phyloP scores from a whole-genome alignment of 2,329 filamentous ascomycete species.

The Monosporascus sp. region DNA sequence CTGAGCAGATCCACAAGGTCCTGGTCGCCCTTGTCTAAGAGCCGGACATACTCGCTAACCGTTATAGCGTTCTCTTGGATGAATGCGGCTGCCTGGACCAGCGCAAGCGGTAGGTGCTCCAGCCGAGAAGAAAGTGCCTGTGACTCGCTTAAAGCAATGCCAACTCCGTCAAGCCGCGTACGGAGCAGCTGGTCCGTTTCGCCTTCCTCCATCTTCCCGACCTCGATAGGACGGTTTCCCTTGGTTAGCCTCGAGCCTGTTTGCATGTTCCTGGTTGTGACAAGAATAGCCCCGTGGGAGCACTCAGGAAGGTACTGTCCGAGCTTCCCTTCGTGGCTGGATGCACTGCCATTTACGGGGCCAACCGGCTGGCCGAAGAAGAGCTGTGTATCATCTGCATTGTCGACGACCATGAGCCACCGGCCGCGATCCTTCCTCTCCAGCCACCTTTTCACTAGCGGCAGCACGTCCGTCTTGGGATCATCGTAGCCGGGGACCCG shows the following conservation, averaged over 20 bases:
- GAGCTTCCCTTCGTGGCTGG: too few species aligned
- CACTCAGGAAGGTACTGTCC: too few species aligned
- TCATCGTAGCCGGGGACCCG: too few species aligned
- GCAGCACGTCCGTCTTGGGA: conserved; percentile 10
- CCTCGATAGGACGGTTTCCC: too few species aligned
- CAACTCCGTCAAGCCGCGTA: neutral
- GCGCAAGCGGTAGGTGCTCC: conserved; percentile 28
- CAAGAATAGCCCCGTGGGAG: too few species aligned
- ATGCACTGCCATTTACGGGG: too few species aligned
- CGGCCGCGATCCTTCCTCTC: conserved; percentile 10
- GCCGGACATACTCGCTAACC: conserved; percentile 31
- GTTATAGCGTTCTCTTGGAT: conserved; percentile 23
- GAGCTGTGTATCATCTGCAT: conserved; percentile 9
- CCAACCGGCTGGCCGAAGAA: too few species aligned
- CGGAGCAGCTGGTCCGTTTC: too few species aligned
- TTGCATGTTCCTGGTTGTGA: too few species aligned
- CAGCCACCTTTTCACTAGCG: conserved; percentile 24
- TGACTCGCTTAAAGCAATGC: conserved; percentile 6
- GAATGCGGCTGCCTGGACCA: conserved; percentile 29
- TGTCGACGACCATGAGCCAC: conserved; percentile 15
- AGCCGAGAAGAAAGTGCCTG: conserved; percentile 22
- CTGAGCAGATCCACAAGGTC: conserved; percentile 23
- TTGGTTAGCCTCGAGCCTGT: too few species aligned
- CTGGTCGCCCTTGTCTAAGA: conserved; percentile 28
- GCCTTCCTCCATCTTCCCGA: too few species aligned